Conservation (phyloP, 345 rosid species). For the Citrus sinensis region DVS_A1.0 CM039168.1:16783501-16784000, state of each 20-base stretch:
- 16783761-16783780: neutral
- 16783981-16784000: neutral
- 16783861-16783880: neutral
- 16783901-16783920: neutral
- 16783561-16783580: neutral
- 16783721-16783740: neutral
- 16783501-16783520: neutral
- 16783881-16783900: neutral
- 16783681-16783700: neutral
- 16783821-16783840: neutral
- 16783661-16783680: too few relatives aligned
- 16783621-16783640: neutral
- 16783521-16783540: neutral
- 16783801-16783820: neutral
- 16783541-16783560: neutral
- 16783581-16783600: neutral
- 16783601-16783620: neutral
- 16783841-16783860: neutral
- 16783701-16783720: neutral
- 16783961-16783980: neutral
- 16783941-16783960: neutral
- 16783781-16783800: neutral
- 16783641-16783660: too few relatives aligned
- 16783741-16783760: neutral
- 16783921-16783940: neutral